Evolutionary conservation across 805 yeast species (phyloP), one percentile per base, ranked within the genome.

Genomic region (Candida railenensis): DNA sequence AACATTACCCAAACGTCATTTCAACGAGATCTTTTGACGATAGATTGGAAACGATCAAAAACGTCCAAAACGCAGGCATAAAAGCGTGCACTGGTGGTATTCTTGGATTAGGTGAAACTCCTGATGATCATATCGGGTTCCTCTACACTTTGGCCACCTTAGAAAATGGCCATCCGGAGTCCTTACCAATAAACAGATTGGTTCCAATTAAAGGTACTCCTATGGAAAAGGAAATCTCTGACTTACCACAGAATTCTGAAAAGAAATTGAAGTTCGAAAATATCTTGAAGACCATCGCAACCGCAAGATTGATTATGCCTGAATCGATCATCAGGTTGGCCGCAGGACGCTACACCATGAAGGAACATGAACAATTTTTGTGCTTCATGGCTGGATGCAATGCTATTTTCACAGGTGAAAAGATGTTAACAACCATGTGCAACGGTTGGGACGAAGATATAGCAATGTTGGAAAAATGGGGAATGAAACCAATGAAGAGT

Each of bases 381-480:
- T 84, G 91, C 52, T 87, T 87, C 62, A 74, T 83, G 80, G 81
- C 85, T 30, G 94, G 94, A 16, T 82, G 84, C 53, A 87, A 87
- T 63, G 90, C 92, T 16, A 82, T 87, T 36, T 87, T 87, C 63
- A 87, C 91, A 0, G 94, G 94, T 33, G 83, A 86, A 61, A 80
- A 77, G 53, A 87, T 87, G 92, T 67, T 87, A 47, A 87, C 94
- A 2, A 87, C 94, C 3, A 80, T 82, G 81, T 86, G 92, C 60
- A 83, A 80, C 53, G 90, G 89, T 4, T 87, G 92, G 91, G 89
- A 86, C 40, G 91, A 85, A 55, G 94, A 87, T 59, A 84, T 76
- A 48, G 75, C 64, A 7, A 80, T 87, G 89, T 66, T 87, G 25
- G 59, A 65, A 4, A 80, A 76, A 55, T 87, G 91, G 91, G 94